These are phyloP conservation scores for Hepatocystis sp. DNA, from an alignment of 169 alveolate genomes.

Conservation along the genomic window DNA sequence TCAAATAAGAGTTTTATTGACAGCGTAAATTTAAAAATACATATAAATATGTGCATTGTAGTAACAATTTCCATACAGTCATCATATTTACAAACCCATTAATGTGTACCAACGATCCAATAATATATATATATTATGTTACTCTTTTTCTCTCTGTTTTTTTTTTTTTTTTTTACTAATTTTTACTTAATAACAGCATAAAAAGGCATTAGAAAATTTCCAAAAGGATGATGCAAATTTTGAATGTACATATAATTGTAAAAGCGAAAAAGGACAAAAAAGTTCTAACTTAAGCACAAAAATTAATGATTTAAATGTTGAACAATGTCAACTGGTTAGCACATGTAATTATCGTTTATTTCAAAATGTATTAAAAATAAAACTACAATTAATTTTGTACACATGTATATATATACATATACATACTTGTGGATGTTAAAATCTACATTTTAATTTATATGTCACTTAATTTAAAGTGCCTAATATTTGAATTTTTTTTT, in stretches of 20 bases:
- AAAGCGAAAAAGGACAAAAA: background rate
- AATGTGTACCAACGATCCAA: too few relatives aligned
- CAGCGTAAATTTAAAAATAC: slow-evolving; percentile 20
- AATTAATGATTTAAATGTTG: slow-evolving; percentile 6
- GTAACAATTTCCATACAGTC: too few relatives aligned
- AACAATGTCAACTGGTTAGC: slow-evolving; percentile 48
- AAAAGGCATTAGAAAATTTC: slow-evolving; percentile 21
- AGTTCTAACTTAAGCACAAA: slow-evolving; percentile 10
- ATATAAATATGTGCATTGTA: background rate
- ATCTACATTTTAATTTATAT: too few relatives aligned
- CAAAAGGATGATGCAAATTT: slow-evolving; percentile 21
- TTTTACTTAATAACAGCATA: too few relatives aligned
- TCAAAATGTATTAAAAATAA: too few relatives aligned
- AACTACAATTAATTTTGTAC: background rate
- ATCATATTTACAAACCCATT: too few relatives aligned
- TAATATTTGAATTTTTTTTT: background rate
- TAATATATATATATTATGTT: too few relatives aligned
- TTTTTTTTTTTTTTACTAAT: too few relatives aligned
- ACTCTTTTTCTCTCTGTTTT: too few relatives aligned
- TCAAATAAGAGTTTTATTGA: background rate
- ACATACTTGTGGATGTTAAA: background rate
- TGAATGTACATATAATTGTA: slow-evolving; percentile 26
- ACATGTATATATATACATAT: background rate
- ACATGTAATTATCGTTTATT: too few relatives aligned
- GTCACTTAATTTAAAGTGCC: too few relatives aligned